Evolutionary conservation across 441 rosid genomes (phyloP), one percentile per base, ranked within the genome.

Genomic region (Erodium trifolium): DNA sequence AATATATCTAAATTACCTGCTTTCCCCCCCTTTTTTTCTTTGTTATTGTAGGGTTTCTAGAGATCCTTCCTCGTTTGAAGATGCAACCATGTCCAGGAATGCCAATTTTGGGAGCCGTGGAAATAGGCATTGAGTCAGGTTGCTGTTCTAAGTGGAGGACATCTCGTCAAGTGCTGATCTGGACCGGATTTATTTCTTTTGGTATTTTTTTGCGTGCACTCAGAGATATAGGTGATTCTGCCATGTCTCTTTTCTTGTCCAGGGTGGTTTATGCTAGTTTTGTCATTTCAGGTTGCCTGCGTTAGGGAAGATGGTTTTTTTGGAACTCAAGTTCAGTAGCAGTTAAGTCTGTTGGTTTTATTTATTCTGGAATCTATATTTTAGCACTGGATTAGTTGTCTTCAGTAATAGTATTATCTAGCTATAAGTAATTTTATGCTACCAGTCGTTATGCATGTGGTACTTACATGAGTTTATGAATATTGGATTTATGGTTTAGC

Each of bases 331-430:
- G 79, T 81, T 73, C 78, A 55, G 72, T 83, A 80, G 86, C 87
- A 83, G 88, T 89, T 85, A 85, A 85, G 85, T 85, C 76, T 81
- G 76, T 77, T 69, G 81, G 78, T 57, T 73, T 83, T 78, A 37
- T 80, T 70, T 51, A 35, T 76, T 77, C 79, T 73, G 66, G 71
- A 69, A 69, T 69, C 69, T 72, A 66, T 71, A 29, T 69, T 39
- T 66, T 66, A 55, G 78, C 78, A 69, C 68, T 73, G 65, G 78
- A 73, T 18, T 67, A 51, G 63, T 76, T 76, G 73, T 71, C 72
- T 45, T 77, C 71, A 41, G 62, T 68, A 65, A 27, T 70, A 16
- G 63, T 73, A 14, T 74, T 73, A 14, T 74, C 74, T 71, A 63
- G 73, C 60, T 78, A 51, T 65, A 66, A 71, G 45, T 62, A 43